These are phyloP conservation scores for Hortaea werneckii DNA, from an alignment of 2,329 filamentous ascomycete species.

Conservation along the genomic window DNA sequence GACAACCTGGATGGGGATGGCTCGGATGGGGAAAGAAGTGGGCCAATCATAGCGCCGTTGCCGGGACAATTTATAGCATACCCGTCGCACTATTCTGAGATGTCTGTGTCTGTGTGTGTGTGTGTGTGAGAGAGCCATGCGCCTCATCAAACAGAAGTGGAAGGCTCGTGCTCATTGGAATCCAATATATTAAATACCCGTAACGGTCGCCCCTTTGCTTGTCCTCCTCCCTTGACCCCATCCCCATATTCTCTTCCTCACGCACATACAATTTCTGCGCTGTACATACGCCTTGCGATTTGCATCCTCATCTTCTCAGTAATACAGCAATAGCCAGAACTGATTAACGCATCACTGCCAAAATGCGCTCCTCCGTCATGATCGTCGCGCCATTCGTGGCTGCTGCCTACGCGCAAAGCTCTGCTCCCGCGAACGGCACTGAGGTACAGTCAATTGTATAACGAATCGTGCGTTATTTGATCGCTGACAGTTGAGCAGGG, in stretches of 20 bases:
- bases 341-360: slow-evolving; percentile 12
- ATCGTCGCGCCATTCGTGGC: slow-evolving; percentile 34
- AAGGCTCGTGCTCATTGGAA: not conserved
- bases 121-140: not conserved
- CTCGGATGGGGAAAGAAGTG: not conserved
- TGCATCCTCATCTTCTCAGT: too few species aligned
- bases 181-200: too few species aligned
- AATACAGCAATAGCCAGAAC: too few species aligned
- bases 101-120: not conserved
- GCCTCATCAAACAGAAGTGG: not conserved
- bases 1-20: not conserved
- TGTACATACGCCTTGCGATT: not conserved
- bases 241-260: too few species aligned
- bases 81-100: too few species aligned
- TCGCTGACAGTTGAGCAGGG: slow-evolving; percentile 1
- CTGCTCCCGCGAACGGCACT: not conserved
- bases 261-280: not conserved
- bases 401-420: slow-evolving; percentile 29
- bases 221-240: too few species aligned
- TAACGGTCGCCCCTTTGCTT: too few species aligned
- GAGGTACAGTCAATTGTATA: not conserved
- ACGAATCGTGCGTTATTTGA: not conserved
- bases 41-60: not conserved
- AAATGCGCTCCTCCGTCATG: slow-evolving; percentile 39
- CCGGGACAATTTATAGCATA: not conserved